Evolutionary conservation across 139 green algal genomes (phyloP).

Genomic region (Coccomyxa sp.): DNA sequence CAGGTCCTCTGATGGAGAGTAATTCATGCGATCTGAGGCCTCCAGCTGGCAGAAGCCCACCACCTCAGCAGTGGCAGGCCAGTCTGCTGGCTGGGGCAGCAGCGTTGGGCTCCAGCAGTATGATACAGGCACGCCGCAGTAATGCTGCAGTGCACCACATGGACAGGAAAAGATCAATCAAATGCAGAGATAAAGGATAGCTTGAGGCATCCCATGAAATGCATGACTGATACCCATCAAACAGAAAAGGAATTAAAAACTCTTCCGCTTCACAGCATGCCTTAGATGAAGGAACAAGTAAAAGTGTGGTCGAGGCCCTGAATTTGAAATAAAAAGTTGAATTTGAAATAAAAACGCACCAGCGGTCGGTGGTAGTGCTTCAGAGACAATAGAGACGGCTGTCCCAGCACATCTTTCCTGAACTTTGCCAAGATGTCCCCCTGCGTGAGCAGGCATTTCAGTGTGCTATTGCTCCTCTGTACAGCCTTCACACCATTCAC

Average conservation of each 20-base stretch:
- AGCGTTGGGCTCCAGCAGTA: conserved; percentile 28
- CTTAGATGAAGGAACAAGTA: too few species aligned
- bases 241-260: too few species aligned
- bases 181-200: too few species aligned
- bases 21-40: not conserved
- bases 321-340: too few species aligned
- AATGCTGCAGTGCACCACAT: not conserved
- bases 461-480: not conserved
- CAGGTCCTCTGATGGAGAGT: conserved; percentile 23
- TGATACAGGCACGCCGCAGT: conserved; percentile 12
- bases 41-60: conserved; percentile 18
- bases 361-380: conserved; percentile 5
- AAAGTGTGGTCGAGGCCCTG: too few species aligned
- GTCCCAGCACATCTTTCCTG: not conserved
- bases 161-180: too few species aligned
- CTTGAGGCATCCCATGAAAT: too few species aligned
- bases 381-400: not conserved
- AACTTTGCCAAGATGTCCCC: conserved; percentile 1
- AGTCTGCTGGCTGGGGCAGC: conserved; percentile 57
- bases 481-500: not conserved
- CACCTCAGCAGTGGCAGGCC: conserved; percentile 50
- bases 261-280: too few species aligned
- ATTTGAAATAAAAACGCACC: not conserved
- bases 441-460: not conserved
- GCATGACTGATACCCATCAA: too few species aligned